Base-by-base conservation (phyloP, 441 rosid species). In the Pelargonium citronellum region DNA sequence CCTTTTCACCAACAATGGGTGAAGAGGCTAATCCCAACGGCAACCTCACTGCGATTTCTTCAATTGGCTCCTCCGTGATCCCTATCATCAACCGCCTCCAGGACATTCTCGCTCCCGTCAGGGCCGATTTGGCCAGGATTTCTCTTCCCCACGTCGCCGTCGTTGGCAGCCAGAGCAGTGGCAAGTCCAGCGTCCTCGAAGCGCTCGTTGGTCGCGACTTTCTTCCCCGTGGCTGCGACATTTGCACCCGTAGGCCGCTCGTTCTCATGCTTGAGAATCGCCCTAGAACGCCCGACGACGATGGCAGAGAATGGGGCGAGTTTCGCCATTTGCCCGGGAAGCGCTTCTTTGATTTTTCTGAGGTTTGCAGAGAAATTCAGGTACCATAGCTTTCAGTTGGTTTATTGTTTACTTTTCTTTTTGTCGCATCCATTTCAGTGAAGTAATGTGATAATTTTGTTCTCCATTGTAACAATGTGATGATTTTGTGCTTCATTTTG, bases 81-180 rank as follows among this genome's bases (percentile, higher is more conserved):
- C 61, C 22, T 24, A 55, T 55, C 61, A 55, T 55, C 61, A 55
- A 95, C 69, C 92, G 91, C 87, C 87, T 95, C 2, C 98, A 92
- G 70, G 98, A 92, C 78, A 95, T 95, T 65, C 88, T 92, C 75
- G 95, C 97, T 7, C 91, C 92, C 85, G 86, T 90, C 3, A 92
- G 90, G 55, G 83, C 86, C 75, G 89, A 88, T 15, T 55, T 55
- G 71, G 82, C 90, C 60, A 77, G 83, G 74, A 86, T 89, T 74
- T 88, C 85, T 79, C 88, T 89, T 57, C 95, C 95, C 62, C 95
- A 89, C 78, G 88, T 88, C 69, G 91, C 93, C 24, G 92, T 85
- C 57, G 90, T 88, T 19, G 94, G 96, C 11, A 87, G 87, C 69
- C 96, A 86, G 84, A 87, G 91, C 79, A 87, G 92, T 70, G 92